These are phyloP conservation scores for Fomitopsis pulvina DNA, from an alignment of 768 basidiomycete species.

Conservation along the genomic window DNA sequence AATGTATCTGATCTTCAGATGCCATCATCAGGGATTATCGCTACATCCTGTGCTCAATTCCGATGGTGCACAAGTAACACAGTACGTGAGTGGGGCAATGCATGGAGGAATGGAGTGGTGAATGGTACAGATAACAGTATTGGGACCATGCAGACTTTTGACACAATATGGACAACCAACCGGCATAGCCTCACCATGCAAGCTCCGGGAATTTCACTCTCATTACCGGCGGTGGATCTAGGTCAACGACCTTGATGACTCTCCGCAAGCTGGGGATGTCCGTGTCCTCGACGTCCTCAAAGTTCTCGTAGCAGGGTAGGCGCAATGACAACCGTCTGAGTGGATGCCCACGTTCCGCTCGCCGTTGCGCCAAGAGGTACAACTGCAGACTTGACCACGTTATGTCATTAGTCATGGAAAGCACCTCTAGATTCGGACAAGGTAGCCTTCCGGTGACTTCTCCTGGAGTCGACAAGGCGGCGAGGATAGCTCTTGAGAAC, in stretches of 20 bases:
- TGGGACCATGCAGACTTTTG: background rate
- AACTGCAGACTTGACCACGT: slow-evolving; percentile 24
- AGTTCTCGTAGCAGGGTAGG: slow-evolving; percentile 21
- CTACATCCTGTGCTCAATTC: background rate
- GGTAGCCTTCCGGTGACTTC: slow-evolving; percentile 14
- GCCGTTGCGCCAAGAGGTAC: slow-evolving; percentile 19
- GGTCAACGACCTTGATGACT: slow-evolving; percentile 21
- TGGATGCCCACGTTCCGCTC: slow-evolving; percentile 14
- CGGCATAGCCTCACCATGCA: slow-evolving; percentile 5
- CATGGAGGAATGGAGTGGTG: background rate
- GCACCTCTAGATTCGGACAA: slow-evolving; percentile 20
- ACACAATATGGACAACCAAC: background rate
- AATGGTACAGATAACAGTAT: background rate
- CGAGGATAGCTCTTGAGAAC: slow-evolving; percentile 19
- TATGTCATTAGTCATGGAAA: slow-evolving; percentile 19
- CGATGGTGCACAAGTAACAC: background rate
- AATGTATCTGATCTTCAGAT: background rate
- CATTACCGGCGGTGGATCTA: slow-evolving; percentile 16
- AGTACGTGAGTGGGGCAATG: background rate
- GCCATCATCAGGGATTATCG: too few species aligned
- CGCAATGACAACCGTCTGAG: slow-evolving; percentile 20
- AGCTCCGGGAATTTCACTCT: slow-evolving; percentile 12
- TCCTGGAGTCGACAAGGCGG: slow-evolving; percentile 17
- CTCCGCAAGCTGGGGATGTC: slow-evolving; percentile 19
- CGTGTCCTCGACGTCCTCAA: slow-evolving; percentile 22